These are phyloP conservation scores for Pichia sp. DNA, from an alignment of 1,139 yeast genomes.

Conservation along the genomic window DNA sequence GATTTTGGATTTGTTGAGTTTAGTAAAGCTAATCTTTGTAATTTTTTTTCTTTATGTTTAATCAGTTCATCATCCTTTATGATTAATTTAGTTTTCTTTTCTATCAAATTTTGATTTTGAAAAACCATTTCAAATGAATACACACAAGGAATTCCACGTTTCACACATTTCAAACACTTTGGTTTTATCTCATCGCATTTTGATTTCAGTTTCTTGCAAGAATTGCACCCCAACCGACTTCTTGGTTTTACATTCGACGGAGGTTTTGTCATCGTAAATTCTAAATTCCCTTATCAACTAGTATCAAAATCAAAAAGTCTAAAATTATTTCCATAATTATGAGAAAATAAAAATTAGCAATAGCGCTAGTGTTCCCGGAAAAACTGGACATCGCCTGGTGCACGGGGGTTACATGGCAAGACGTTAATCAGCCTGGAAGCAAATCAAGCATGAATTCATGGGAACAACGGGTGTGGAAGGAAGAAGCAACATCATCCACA, in stretches of 20 bases:
- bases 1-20: background rate
- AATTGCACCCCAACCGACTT: constrained; percentile 13
- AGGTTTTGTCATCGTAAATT: background rate
- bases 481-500: background rate
- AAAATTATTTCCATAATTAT: too few relatives aligned
- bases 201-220: constrained; percentile 10
- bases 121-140: constrained; percentile 14
- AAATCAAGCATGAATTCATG: background rate
- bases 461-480: background rate
- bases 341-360: background rate
- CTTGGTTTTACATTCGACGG: constrained; percentile 4
- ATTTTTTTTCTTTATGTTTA: constrained; percentile 1
- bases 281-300: too few relatives aligned
- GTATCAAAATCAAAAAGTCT: too few relatives aligned
- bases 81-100: constrained; percentile 2
- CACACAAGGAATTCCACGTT: constrained; percentile 5
- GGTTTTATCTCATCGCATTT: constrained; percentile 16
- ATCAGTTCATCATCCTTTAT: constrained; percentile 8
- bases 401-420: too few relatives aligned
- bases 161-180: constrained; percentile 8
- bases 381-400: too few relatives aligned
- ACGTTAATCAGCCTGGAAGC: too few relatives aligned
- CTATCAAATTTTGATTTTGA: constrained; percentile 9
- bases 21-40: background rate
- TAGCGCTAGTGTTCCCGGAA: background rate